Conservation (phyloP, 2,329 filamentous ascomycete genomes). For the Aspergillus transmontanensis region DNA sequence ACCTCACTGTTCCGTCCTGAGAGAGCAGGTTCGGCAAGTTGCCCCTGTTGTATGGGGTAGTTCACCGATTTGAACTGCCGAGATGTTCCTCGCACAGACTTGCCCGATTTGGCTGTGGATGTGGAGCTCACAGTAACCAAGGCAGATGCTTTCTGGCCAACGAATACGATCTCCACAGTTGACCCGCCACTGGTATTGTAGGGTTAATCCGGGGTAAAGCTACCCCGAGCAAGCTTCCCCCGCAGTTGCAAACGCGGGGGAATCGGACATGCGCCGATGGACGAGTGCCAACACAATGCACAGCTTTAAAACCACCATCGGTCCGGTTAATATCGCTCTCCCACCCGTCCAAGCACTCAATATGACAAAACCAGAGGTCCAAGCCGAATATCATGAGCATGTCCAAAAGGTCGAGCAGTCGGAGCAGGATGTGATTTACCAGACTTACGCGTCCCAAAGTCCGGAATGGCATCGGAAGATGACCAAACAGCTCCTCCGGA, state of each 20-base stretch:
- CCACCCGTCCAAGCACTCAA: neutral
- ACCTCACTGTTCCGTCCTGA: no score
- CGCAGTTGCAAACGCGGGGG: neutral
- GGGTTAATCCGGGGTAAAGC: neutral
- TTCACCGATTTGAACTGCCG: no score
- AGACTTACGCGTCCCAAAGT: slow-evolving; percentile 28
- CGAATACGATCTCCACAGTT: no score
- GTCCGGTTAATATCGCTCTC: neutral
- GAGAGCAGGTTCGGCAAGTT: no score
- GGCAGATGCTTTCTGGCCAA: no score
- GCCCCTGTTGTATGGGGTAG: no score
- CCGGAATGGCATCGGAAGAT: slow-evolving; percentile 30
- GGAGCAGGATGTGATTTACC: slow-evolving; percentile 29
- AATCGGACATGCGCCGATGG: neutral
- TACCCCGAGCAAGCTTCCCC: neutral
- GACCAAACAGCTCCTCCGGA: slow-evolving; percentile 27
- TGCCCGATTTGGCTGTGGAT: no score
- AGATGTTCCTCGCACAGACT: no score
- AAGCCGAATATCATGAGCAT: neutral
- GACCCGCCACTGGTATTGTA: no score
- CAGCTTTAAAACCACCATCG: neutral
- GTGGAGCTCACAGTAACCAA: no score
- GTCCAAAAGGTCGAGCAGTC: neutral
- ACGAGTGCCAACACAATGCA: neutral
- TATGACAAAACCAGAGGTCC: neutral